Evolutionary conservation across 2,329 filamentous ascomycete species (phyloP).

Genomic region (Fusarium subglutinans): DNA sequence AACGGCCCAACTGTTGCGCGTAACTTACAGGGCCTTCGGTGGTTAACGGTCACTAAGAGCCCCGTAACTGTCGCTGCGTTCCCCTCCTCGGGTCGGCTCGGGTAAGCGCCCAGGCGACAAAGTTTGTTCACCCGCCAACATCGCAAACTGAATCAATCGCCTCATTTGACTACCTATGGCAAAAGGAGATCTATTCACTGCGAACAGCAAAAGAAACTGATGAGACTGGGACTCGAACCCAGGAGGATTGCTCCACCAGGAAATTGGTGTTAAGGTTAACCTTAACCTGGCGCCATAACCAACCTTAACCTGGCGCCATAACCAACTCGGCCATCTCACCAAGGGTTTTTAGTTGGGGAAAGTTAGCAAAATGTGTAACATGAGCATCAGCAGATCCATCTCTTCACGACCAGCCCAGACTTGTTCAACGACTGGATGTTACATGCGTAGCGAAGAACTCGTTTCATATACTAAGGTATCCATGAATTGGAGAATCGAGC

Average conservation of each 20-base stretch:
- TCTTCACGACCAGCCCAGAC: background rate
- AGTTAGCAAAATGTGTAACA: rapidly evolving
- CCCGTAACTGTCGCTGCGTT: background rate
- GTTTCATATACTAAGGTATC: no score
- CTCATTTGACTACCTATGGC: background rate
- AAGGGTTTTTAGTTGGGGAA: background rate
- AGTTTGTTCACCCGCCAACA: background rate
- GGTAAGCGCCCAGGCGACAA: background rate
- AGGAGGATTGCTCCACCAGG: conserved; percentile 33
- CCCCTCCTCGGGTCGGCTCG: background rate
- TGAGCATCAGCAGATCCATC: rapidly evolving
- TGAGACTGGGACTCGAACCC: conserved; percentile 33
- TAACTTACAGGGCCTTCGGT: background rate
- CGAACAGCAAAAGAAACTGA: conserved; percentile 8
- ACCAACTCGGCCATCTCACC: conserved; percentile 33
- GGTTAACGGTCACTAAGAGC: background rate
- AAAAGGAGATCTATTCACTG: background rate
- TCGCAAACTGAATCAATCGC: background rate
- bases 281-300: conserved; percentile 34
- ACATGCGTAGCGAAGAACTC: background rate
- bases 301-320: conserved; percentile 34
- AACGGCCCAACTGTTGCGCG: rapidly evolving
- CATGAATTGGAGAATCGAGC: no score
- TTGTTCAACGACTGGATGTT: background rate
- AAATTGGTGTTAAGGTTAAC: conserved; percentile 31